These are phyloP conservation scores for Stenogyne calaminthoides DNA, from an alignment of 305 asterid genomes.

Conservation along the genomic window DNA sequence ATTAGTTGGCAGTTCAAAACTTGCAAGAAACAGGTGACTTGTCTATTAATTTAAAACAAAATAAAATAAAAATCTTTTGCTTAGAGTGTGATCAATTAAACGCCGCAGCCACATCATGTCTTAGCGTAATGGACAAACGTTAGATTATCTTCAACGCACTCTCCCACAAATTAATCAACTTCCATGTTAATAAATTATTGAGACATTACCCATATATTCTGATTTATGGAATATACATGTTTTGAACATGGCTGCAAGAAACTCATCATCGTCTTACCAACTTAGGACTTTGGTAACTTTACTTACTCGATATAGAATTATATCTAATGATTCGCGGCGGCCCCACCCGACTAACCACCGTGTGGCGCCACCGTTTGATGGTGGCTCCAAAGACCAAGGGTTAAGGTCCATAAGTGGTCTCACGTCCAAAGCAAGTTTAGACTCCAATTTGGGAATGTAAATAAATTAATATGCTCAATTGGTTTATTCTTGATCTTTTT, in stretches of 20 bases:
- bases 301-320: conserved; percentile 40
- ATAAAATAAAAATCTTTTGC: conserved; percentile 25
- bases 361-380: conserved; percentile 19
- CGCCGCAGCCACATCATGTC: conserved; percentile 38
- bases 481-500: not conserved
- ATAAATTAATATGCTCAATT: not conserved
- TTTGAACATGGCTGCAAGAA: conserved; percentile 46
- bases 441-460: conserved; percentile 33
- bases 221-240: not conserved
- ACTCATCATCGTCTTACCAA: conserved; percentile 49
- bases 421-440: conserved; percentile 23
- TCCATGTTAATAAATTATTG: not conserved
- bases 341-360: conserved; percentile 27
- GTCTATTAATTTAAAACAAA: not conserved
- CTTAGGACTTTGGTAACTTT: conserved; percentile 45
- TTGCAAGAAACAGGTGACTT: conserved; percentile 60
- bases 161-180: not conserved
- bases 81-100: conserved; percentile 25
- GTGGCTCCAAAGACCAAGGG: conserved; percentile 40
- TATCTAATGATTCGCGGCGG: conserved; percentile 31
- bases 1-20: conserved; percentile 36
- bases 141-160: not conserved
- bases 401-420: conserved; percentile 40
- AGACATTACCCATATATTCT: not conserved
- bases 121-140: conserved; percentile 44